These are phyloP conservation scores for Astragalus glycyphyllos DNA, from an alignment of 306 rosid genomes.

Conservation along the genomic window DNA sequence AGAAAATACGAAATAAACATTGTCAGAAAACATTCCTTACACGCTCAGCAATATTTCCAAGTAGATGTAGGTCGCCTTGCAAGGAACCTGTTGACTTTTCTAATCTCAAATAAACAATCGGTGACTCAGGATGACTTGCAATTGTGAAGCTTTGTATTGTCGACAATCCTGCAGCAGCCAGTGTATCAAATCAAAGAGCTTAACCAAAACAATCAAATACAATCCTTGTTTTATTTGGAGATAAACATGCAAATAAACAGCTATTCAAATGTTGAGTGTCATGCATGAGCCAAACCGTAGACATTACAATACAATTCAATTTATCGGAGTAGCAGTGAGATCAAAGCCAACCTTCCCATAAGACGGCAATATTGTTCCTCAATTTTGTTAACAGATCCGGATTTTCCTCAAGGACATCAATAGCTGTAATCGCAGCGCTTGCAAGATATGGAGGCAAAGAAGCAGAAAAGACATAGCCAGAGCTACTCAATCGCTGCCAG, in stretches of 20 bases:
- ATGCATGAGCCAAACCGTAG: conserved; percentile 25
- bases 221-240: neutral
- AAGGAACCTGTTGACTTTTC: conserved; percentile 71
- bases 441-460: conserved; percentile 99
- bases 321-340: conserved; percentile 30
- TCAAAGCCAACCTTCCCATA: conserved; percentile 74
- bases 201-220: neutral
- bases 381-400: conserved; percentile 74
- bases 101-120: conserved; percentile 81
- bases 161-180: conserved; percentile 71
- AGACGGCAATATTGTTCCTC: conserved; percentile 62
- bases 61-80: conserved; percentile 68
- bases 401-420: conserved; percentile 85
- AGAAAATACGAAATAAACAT: conserved; percentile 20
- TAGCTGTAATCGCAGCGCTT: conserved; percentile 86
- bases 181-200: conserved; percentile 32
- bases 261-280: neutral
- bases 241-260: conserved; percentile 19
- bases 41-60: conserved; percentile 67
- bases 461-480: conserved; percentile 97
- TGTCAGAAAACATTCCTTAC: conserved; percentile 55
- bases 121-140: conserved; percentile 84
- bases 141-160: conserved; percentile 64
- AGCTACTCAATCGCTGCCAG: conserved; percentile 92
- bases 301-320: conserved; percentile 16